Base-by-base conservation (phyloP, 2,329 filamentous ascomycete species). In the Alternaria conjuncta region DNA sequence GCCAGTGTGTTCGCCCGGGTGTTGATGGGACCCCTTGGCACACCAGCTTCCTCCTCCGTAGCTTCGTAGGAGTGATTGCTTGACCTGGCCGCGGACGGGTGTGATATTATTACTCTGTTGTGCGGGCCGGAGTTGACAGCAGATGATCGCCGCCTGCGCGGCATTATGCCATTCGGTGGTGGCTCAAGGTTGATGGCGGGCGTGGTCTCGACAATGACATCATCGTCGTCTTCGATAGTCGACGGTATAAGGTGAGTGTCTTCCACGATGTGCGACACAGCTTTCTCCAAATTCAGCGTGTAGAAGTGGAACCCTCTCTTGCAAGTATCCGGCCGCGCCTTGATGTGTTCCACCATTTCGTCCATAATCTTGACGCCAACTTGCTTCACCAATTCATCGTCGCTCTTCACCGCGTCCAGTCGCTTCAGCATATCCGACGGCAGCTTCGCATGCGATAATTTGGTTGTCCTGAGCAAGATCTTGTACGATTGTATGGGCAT, bases 401-500 rank as follows among this genome's bases (percentile, higher is more conserved):
- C 92, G 43, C 88, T 89, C 79, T 89, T 92, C 47, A 94, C 91
- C 0, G 85, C 85, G 67, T 93, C 89, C 45, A 96, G 83, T 23
- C 92, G 88, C 12, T 85, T 84, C 75, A 95, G 84, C 28, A 97
- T 86, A 13, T 86, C 81, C 1, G 87, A 83, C 0, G 96, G 96
- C 47, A 98, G 85, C 66, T 87, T 90, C 51, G 94, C 95, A 79
- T 97, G 94, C 78, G 94, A 97, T 46, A 99, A 86, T 82, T 98
- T 99, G 23, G 94, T 95, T 30, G 95, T 97, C 66, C 96, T 86
- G 75, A 93, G 93, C 74, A 99, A 88, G 84, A 97, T 98, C 79
- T 97, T 93, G 81, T 97, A 98, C 81, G 92, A 96, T 82, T 99
- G 96, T 56, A 99, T 94, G 12, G 96, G 96, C 94, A 99, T 97